Evolutionary conservation across 2,329 filamentous ascomycete genomes (phyloP).

Genomic region (Moelleriella libera): DNA sequence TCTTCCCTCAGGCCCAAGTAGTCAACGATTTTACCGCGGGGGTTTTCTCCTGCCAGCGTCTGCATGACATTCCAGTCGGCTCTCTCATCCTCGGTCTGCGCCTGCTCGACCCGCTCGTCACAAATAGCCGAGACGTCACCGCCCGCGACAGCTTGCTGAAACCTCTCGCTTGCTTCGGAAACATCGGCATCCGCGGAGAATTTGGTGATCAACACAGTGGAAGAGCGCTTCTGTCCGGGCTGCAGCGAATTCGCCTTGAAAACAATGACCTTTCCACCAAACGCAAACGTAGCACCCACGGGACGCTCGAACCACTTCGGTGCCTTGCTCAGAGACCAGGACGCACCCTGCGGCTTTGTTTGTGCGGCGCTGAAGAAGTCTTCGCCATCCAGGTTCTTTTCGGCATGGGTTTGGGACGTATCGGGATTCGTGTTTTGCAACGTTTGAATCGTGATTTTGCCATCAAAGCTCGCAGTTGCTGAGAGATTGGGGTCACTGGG

Average conservation of each 20-base stretch:
- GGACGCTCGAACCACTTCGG: conserved; percentile 86
- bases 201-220: conserved; percentile 71
- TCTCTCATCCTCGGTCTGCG: conserved; percentile 80
- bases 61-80: conserved; percentile 93
- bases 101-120: conserved; percentile 58
- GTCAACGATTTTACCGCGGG: conserved; percentile 73
- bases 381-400: conserved; percentile 68
- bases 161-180: conserved; percentile 70
- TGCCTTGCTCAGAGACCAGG: conserved; percentile 73
- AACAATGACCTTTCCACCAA: conserved; percentile 80
- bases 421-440: conserved; percentile 84
- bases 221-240: conserved; percentile 50
- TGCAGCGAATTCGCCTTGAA: conserved; percentile 47
- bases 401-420: conserved; percentile 49
- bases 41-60: conserved; percentile 71
- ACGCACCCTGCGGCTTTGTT: conserved; percentile 76
- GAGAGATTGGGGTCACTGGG: conserved; percentile 84
- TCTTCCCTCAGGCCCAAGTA: conserved; percentile 74
- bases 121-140: conserved; percentile 72
- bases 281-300: conserved; percentile 79
- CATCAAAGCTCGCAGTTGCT: conserved; percentile 92
- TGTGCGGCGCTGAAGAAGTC: conserved; percentile 95
- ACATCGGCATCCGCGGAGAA: conserved; percentile 81
- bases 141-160: conserved; percentile 66
- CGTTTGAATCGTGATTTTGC: conserved; percentile 87